Evolutionary conservation across 1,284 basidiomycete species (phyloP), one percentile per base, ranked within the genome.

Genomic region (Serendipita sp.): DNA sequence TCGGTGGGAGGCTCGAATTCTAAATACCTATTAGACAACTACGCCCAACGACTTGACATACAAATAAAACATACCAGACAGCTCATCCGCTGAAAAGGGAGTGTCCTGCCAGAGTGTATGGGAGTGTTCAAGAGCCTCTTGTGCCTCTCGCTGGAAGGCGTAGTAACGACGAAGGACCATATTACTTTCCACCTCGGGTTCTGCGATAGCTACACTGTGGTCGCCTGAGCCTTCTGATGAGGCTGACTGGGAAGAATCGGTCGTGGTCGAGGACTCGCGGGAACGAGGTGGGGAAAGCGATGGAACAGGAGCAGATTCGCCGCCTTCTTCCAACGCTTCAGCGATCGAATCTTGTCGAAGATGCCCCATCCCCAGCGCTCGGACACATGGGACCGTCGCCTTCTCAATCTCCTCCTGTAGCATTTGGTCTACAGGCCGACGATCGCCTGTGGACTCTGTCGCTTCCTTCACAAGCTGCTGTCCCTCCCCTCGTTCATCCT

Each of bases 141-240:
- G 53, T 1, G 32, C 53, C n/a, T 58, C 53, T 22, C 53, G 22
- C 32, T 58, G 53, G 53, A 58, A 58, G 15, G 53, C 32, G 30
- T 58, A 58, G 30, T 58, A 58, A 3, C 53, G 53, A 26, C 53
- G 53, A 17, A 58, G 32, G 30, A 58, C 53, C 53, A 58, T 58
- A 10, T 35, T 35, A 8, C 4, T 58, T 34, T 58, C 53, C 5
- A 35, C 26, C 26, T 58, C 26, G 32, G 53, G 53, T n/a, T 58
- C 53, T n/a, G 26, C 53, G 30, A 58, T 58, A 8, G 53, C 53
- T 10, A 58, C 53, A n/a, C 6, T 35, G 6, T n/a, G 32, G 8
- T 58, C 53, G 12, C 10, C 22, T n/a, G n/a, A 4, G 6, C 45
- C 8, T 8, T 10, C 15, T 58, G 22, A 26, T 34, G 53, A 30